Evolutionary conservation across 2,329 filamentous ascomycete genomes (phyloP), one percentile per base, ranked within the genome.

Genomic region (Claviceps paspali): DNA sequence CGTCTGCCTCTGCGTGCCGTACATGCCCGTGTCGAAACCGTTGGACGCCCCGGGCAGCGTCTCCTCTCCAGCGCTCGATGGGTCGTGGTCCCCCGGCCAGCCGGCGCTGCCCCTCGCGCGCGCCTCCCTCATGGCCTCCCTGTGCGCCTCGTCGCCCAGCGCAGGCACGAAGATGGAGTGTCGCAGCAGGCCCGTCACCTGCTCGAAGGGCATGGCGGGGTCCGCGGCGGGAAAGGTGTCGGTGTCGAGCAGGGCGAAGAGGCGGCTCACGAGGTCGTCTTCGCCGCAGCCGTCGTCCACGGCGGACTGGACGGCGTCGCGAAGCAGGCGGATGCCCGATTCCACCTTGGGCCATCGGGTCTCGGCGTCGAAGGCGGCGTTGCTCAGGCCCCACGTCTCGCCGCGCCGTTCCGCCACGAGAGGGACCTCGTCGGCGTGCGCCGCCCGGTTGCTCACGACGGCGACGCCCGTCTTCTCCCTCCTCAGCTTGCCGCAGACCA

Each of bases 1-100:
- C 0, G 74, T 79, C 57, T 79, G 75, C 27, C 75, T 58, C 54
- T 79, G 75, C 5, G 75, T 79, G 4, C 75, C 75, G 46, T 79
- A 79, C 44, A 75, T 58, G 2, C 75, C 75, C 5, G 64, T 70
- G 49, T 70, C 67, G 45, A 73, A 75, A 2, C 62, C 62, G 30
- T 40, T 52, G 11, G 35, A 30, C 17, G 31, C 39, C 28, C 60
- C 53, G 4, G 51, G 47, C 24, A 59, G 37, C 46, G 54, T 49
- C 37, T 55, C 52, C 31, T 60, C 58, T 4, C 57, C 57, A 4
- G 54, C 52, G 38, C 48, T 55, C 35, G 55, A 49, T 24, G 63
- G 57, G 17, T 62, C 56, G 8, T 59, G 54, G 7, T 43, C 32
- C 4, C 39, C 33, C 12, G 60, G 60, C 41, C 59, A 59, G 32